phyloP scores from a whole-genome alignment of 2,329 filamentous ascomycete species.

The Diplodia seriata region DNA sequence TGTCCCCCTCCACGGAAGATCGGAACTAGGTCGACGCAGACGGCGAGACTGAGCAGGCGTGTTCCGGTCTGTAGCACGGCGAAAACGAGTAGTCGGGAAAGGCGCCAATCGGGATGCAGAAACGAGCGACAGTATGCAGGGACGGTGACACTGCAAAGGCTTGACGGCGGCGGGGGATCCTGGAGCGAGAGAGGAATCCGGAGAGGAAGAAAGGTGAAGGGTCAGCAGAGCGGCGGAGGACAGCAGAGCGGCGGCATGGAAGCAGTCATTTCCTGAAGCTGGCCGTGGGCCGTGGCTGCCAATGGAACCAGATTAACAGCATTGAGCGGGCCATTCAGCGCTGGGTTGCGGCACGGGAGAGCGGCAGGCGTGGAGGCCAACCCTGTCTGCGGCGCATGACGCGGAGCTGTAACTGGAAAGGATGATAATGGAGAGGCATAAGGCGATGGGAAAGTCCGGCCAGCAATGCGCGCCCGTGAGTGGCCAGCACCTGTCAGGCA shows the following conservation, averaged over 20 bases:
- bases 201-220: constrained; percentile 3
- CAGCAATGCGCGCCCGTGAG: constrained; percentile 3
- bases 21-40: neutral
- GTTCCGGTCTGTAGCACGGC: constrained; percentile 22
- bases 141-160: constrained; percentile 18
- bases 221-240: neutral
- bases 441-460: neutral
- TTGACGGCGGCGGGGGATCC: constrained; percentile 1
- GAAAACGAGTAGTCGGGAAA: neutral
- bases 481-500: constrained; percentile 4
- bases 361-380: constrained; percentile 4
- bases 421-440: neutral
- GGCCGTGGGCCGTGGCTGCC: constrained; percentile 4
- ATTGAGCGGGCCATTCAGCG: neutral
- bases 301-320: neutral
- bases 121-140: constrained; percentile 26
- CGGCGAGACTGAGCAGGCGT: neutral
- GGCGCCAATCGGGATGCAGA: constrained; percentile 20
- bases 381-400: constrained; percentile 22
- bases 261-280: constrained; percentile 2
- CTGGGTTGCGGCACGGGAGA: constrained; percentile 6
- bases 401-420: constrained; percentile 1
- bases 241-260: neutral
- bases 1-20: neutral
- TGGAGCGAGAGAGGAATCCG: constrained; percentile 1